Evolutionary conservation across 2,329 filamentous ascomycete species (phyloP), one percentile per base, ranked within the genome.

Genomic region (Trichoderma sp.): DNA sequence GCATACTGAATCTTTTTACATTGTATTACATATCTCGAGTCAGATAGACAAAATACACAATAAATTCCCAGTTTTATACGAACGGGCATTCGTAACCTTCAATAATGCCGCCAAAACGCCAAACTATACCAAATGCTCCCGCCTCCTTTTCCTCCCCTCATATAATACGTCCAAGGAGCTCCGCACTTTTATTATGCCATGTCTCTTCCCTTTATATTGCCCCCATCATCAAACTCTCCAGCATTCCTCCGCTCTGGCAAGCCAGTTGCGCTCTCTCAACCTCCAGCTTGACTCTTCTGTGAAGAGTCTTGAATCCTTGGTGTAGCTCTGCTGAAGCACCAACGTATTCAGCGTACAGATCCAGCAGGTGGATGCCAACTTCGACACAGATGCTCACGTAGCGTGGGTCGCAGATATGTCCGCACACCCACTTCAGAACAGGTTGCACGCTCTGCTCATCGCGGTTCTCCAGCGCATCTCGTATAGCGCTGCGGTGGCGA

Each of bases 231-330:
- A 88, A 71, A 58, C 81, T 90, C 73, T 94, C 92, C 71, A 98
- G 80, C 94, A 98, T 97, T 2, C 94, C 95, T 72, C 87, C 87
- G 12, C 92, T 94, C 80, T 91, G 89, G 73, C 88, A 90, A 2
- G 94, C 94, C 75, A 91, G 85, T 79, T 97, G 92, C 25, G 93
- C 92, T 74, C 90, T 89, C 78, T 96, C 92, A 12, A 94, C 90
- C 78, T 95, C 92, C 48, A 86, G 82, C 70, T 87, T 86, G 22
- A 98, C 94, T 45, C 89, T 84, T 54, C 85, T 82, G 76, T 91
- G 88, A 70, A 97, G 82, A 58, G 83, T 84, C 72, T 87, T 84
- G 74, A 98, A 89, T 58, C 89, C 84, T 59, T 84, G 84, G 70
- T 92, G 89, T 67, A 98, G 86, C 76, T 92, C 89, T 7, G 87